These are phyloP conservation scores for Cardamine occulta DNA, from an alignment of 345 rosid species.

Conservation along the genomic window DNA sequence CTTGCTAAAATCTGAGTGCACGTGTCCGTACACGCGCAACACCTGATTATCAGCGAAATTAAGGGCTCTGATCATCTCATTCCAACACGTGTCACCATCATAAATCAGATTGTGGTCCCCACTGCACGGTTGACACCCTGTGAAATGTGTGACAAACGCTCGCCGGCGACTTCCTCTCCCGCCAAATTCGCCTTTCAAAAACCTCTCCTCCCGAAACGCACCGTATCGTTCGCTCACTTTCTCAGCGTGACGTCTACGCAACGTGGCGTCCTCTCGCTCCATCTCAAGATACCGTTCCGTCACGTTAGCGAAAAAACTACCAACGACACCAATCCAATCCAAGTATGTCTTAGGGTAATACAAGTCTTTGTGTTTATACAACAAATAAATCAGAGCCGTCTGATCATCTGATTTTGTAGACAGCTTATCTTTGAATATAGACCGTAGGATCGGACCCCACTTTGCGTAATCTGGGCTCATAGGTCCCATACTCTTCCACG, in stretches of 20 bases:
- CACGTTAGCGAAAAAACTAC: slow-evolving; percentile 59
- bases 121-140: slow-evolving; percentile 95
- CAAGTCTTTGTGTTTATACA: slow-evolving; percentile 54
- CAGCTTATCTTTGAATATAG: slow-evolving; percentile 74
- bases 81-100: slow-evolving; percentile 71
- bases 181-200: slow-evolving; percentile 56
- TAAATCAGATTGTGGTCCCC: slow-evolving; percentile 75
- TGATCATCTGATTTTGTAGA: slow-evolving; percentile 90
- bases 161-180: slow-evolving; percentile 66
- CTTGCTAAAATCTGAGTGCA: slow-evolving; percentile 63
- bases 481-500: slow-evolving; percentile 84
- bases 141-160: slow-evolving; percentile 85
- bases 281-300: slow-evolving; percentile 58
- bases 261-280: slow-evolving; percentile 53
- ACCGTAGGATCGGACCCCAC: slow-evolving; percentile 76
- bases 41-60: slow-evolving; percentile 96
- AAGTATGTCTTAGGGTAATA: slow-evolving; percentile 64
- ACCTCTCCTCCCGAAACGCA: slow-evolving; percentile 58
- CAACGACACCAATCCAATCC: slow-evolving; percentile 70
- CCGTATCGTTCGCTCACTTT: slow-evolving; percentile 76
- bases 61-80: slow-evolving; percentile 79
- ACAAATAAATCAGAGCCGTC: slow-evolving; percentile 70
- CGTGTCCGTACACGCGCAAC: slow-evolving; percentile 69
- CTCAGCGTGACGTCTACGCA: slow-evolving; percentile 77
- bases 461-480: slow-evolving; percentile 53